Evolutionary conservation across 2,329 filamentous ascomycete genomes (phyloP).

Genomic region (Dactylellina sp.): DNA sequence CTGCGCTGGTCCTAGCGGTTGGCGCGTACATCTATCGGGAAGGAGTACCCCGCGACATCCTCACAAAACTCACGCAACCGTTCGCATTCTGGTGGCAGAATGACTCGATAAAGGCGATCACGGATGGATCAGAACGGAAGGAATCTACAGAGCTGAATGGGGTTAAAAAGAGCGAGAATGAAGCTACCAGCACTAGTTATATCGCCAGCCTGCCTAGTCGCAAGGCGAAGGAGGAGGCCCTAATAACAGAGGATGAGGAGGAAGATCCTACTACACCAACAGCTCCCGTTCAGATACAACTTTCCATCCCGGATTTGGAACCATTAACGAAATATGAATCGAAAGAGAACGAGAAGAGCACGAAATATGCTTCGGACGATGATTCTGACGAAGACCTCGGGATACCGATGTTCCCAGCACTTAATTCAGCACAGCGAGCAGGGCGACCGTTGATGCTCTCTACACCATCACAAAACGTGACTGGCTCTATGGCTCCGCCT

Average conservation of each 20-base stretch:
- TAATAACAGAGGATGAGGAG: constrained; percentile 33
- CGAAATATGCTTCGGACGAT: not conserved
- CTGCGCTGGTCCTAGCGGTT: constrained; percentile 47
- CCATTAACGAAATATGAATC: not conserved
- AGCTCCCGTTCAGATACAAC: constrained; percentile 39
- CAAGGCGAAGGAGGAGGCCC: constrained; percentile 35
- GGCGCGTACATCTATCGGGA: constrained; percentile 46
- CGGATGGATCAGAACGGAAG: constrained; percentile 27
- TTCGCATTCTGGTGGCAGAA: constrained; percentile 20
- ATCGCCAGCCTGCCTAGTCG: constrained; percentile 30
- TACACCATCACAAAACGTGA: constrained; percentile 53
- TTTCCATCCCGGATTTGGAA: constrained; percentile 24
- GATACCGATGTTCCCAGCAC: constrained; percentile 67
- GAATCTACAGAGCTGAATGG: constrained; percentile 14
- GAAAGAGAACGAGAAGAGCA: constrained; percentile 21
- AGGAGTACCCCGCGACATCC: constrained; percentile 36
- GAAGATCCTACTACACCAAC: constrained; percentile 49
- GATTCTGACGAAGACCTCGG: constrained; percentile 60
- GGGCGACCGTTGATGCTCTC: constrained; percentile 59
- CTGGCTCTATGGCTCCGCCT: constrained; percentile 46
- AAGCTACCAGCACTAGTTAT: constrained; percentile 8
- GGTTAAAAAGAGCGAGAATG: not conserved
- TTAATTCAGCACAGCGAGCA: constrained; percentile 69
- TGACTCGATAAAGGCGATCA: constrained; percentile 26
- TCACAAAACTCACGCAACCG: constrained; percentile 13